Conservation (phyloP, 495 filamentous ascomycete genomes). For the Neurospora sp. region DNA sequence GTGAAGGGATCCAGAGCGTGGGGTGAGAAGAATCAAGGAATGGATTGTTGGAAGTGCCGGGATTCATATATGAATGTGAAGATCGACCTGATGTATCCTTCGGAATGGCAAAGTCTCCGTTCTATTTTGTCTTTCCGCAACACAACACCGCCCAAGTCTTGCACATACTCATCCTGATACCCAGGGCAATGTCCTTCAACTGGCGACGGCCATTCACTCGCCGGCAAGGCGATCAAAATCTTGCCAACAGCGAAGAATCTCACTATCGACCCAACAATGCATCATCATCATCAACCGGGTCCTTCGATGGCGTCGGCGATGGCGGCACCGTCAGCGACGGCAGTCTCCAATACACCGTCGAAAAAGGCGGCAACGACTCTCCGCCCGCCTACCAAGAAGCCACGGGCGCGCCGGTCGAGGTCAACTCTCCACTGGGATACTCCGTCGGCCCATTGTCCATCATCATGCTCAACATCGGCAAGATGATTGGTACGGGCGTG, state of each 20-base stretch:
- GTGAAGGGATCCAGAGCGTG: neutral
- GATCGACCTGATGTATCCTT: neutral
- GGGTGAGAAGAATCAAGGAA: neutral
- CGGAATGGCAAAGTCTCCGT: neutral
- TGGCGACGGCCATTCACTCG: slow-evolving; percentile 15
- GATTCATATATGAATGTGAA: neutral
- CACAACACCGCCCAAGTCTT: neutral
- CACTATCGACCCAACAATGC: neutral
- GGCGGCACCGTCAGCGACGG: slow-evolving; percentile 27
- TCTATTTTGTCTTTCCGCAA: neutral
- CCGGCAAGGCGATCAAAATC: neutral
- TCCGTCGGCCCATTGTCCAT: slow-evolving; percentile 45
- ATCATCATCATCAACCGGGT: neutral
- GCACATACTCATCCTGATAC: neutral
- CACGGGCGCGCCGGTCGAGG: slow-evolving; percentile 52
- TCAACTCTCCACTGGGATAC: slow-evolving; percentile 49
- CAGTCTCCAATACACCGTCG: slow-evolving; percentile 39
- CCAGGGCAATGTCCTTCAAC: slow-evolving; percentile 16
- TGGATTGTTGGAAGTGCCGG: neutral
- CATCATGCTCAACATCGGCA: slow-evolving; percentile 51
- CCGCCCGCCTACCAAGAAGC: slow-evolving; percentile 52
- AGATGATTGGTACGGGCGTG: slow-evolving; percentile 59
- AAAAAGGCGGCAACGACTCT: slow-evolving; percentile 46
- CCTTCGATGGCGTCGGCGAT: neutral
- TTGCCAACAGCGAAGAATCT: neutral